Evolutionary conservation across 176 grass and related monocot genomes (phyloP), one percentile per base, ranked within the genome.

Genomic region (Oryza australiensis): DNA sequence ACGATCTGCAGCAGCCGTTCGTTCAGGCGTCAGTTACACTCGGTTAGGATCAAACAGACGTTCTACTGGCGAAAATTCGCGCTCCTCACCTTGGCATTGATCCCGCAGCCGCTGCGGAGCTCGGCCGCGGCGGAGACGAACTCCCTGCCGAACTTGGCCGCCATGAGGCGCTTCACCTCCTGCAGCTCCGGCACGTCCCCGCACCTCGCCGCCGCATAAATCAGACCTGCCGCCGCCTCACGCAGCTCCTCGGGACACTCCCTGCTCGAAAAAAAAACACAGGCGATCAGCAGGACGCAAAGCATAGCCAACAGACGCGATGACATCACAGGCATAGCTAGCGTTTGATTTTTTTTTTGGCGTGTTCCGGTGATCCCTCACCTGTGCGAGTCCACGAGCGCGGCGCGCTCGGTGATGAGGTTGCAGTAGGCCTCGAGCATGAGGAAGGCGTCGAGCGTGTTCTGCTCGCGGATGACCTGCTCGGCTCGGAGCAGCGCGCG

Each of bases 191-290:
- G 96, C 0, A 95, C 51, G 37, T 99, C 93, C 38, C 87, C 93
- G 73, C 93, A 90, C 33, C 96, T 84, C 1, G 89, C 88, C 1
- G 93, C 83, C 6, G 87, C 91, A 85, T 91, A 98, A 0, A 91
- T 83, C 3, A 98, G 40, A 24, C 93, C 92, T 9, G 93, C 78
- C n/a, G 89, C 86, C 0, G 93, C 89, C 83, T 99, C 96, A 46
- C 89, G 84, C 53, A 99, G 96, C 91, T 99, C 96, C 20, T 81
- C 92, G 2, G 96, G 96, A 68, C 96, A 99, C 12, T 88, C 82
- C 9, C 87, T 86, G 38, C 46, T 6, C 42, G 16, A 63, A 12
- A 11, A 18, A 41, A 72, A 4, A 72, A 46, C 40, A 9, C 40
- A 0, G 22, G 55, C 9, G 68, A 71, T 71, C 38, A 71, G 12